Evolutionary conservation across 495 filamentous ascomycete genomes (phyloP), one percentile per base, ranked within the genome.

Genomic region (Umbilicaria muhlenbergii): DNA sequence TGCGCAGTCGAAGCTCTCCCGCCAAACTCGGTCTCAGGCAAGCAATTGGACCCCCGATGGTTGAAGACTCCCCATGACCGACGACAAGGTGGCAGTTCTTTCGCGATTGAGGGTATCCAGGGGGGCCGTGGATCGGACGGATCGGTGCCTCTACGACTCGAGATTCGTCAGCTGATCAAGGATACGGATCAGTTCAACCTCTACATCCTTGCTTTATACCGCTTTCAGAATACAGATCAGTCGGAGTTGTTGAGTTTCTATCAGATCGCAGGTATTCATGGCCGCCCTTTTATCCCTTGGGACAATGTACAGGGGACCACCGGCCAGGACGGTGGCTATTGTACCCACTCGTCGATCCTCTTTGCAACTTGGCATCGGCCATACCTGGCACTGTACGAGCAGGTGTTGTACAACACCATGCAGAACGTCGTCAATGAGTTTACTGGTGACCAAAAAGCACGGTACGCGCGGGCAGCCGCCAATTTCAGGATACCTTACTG

Each of bases 401-500:
- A 52, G 41, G 37, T 46, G 3, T 39, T 58, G 11, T 44, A 56
- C 42, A 18, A 38, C 38, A 49, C 49, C 47, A 53, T 39, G 31
- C 41, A 50, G 45, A 31, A 49, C 17, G 46, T 59, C 28, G 47
- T 51, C 11, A 41, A 36, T 35, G 33, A 43, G 1, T 56, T 56
- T 21, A 41, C 47, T 12, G 41, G 49, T 34, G 46, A 48, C 11
- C 18, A 47, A 15, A 45, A 41, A 6, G 16, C 37, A 17, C 41
- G 46, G 14, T 60, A 61, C 42, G 28, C 51, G 32, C 57, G 57
- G 34, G 70, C 69, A 3, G 72, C 69, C 32, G 47, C 59, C 15
- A 56, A 58, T 5, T 65, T 71, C 43, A 59, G 71, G 8, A 41
- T 67, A 8, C 70, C 70, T 3, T 76, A 68, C 46, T 76, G 69